phyloP scores from a whole-genome alignment of 2,329 filamentous ascomycete genomes.

The Sporothrix inflata region DNA sequence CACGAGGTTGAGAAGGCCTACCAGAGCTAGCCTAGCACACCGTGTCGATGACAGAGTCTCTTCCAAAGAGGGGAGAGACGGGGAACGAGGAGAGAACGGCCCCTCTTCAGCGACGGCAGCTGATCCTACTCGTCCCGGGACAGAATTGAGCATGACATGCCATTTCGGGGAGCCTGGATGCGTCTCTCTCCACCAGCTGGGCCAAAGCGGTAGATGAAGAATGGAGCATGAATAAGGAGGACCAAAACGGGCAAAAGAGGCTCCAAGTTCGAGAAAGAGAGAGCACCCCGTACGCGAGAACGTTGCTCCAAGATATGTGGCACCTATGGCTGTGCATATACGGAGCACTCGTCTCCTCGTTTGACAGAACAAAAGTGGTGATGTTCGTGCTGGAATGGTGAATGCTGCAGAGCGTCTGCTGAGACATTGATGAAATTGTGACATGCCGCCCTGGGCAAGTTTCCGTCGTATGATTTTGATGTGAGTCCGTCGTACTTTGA shows the following conservation, averaged over 20 bases:
- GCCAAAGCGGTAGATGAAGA: constrained; percentile 11
- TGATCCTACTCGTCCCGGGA: constrained; percentile 2
- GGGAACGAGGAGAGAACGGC: neutral
- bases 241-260: neutral
- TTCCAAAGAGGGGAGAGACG: neutral
- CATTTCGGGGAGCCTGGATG: constrained; percentile 7
- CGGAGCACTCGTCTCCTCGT: neutral
- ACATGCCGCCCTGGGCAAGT: neutral
- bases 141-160: neutral
- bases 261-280: neutral
- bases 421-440: constrained; percentile 16
- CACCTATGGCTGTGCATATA: constrained; percentile 12
- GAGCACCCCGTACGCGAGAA: neutral
- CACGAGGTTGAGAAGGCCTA: too few species aligned
- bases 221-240: constrained; percentile 15
- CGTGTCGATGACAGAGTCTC: neutral
- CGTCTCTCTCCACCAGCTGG: neutral
- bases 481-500: neutral
- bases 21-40: too few species aligned
- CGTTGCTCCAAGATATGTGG: constrained; percentile 20
- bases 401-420: neutral
- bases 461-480: constrained; percentile 1
- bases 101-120: constrained; percentile 7
- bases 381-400: constrained; percentile 8
- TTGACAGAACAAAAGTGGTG: neutral